phyloP scores from a whole-genome alignment of 2,329 filamentous ascomycete species.

The Sporothrix mexicana region DNA sequence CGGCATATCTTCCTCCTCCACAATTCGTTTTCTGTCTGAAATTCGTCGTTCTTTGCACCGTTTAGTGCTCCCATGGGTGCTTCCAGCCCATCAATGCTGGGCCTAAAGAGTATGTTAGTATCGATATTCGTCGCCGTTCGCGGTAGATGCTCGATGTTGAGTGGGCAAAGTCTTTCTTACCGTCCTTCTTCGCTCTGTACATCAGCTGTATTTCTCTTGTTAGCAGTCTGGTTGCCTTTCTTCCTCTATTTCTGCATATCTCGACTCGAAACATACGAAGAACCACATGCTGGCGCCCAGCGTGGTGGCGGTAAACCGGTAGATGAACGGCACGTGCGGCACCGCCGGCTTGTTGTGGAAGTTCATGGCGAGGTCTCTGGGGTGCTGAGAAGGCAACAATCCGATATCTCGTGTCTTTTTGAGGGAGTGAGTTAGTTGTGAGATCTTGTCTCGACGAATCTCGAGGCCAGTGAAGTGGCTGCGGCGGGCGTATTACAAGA shows the following conservation, averaged over 20 bases:
- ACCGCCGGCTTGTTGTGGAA: slow-evolving; percentile 39
- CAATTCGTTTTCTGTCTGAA: not conserved
- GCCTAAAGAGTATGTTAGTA: slow-evolving; percentile 49
- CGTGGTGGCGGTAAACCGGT: slow-evolving; percentile 84
- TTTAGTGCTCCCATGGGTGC: slow-evolving; percentile 94
- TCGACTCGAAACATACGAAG: slow-evolving; percentile 66
- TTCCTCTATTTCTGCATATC: not conserved
- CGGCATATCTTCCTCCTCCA: not conserved
- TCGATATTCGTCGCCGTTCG: not conserved
- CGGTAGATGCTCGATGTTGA: no score
- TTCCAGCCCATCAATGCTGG: slow-evolving; percentile 88
- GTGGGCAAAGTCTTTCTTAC: slow-evolving; percentile 50
- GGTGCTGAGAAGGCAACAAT: not conserved
- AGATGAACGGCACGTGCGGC: slow-evolving; percentile 65
- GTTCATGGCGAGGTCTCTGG: slow-evolving; percentile 32
- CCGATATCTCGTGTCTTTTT: not conserved
- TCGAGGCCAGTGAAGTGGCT: not conserved
- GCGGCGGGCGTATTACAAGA: not conserved
- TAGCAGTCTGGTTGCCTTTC: slow-evolving; percentile 28
- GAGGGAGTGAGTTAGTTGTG: not conserved
- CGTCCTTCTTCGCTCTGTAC: slow-evolving; percentile 96
- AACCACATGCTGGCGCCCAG: slow-evolving; percentile 99
- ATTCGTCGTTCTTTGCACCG: slow-evolving; percentile 14
- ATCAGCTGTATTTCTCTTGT: slow-evolving; percentile 68
- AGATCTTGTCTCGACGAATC: no score